Conservation (phyloP, 163 green algal genomes). For the Volvox carteri region DNA sequence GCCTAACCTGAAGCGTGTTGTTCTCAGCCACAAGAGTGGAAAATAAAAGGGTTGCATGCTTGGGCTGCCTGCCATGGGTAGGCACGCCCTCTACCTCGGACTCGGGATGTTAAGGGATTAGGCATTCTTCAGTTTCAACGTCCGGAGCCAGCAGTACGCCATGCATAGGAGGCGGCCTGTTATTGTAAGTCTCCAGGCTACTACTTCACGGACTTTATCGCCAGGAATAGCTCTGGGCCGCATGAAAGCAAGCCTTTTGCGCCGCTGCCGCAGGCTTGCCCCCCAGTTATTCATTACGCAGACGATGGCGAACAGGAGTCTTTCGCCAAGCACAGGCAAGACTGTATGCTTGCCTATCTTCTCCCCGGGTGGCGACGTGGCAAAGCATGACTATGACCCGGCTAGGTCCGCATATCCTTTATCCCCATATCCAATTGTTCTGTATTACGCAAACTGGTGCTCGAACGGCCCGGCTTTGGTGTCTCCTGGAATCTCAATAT, state of each 20-base stretch:
- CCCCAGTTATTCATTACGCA: background rate
- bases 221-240: background rate
- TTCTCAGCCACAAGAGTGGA: too few species aligned
- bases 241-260: background rate
- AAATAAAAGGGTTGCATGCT: background rate
- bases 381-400: too few species aligned
- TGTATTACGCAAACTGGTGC: too few species aligned
- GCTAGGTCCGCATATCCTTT: too few species aligned
- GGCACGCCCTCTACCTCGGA: background rate
- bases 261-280: constrained; percentile 31
- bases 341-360: background rate
- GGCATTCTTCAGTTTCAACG: background rate
- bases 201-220: background rate
- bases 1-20: background rate
- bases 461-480: background rate
- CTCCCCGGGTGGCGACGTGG: too few species aligned
- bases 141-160: background rate
- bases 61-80: background rate
- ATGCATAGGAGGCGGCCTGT: constrained; percentile 40
- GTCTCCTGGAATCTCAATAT: background rate
- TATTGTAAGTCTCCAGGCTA: background rate
- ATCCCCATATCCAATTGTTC: too few species aligned
- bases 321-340: constrained; percentile 44
- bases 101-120: background rate
- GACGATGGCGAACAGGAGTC: constrained; percentile 42